A percentile compares a stretch with the other conserved stretches of the same genome.
These are phyloP conservation scores for Orbilia blumenaviensis DNA, from an alignment of 2,329 filamentous ascomycete species.

Conservation along the genomic window DNA sequence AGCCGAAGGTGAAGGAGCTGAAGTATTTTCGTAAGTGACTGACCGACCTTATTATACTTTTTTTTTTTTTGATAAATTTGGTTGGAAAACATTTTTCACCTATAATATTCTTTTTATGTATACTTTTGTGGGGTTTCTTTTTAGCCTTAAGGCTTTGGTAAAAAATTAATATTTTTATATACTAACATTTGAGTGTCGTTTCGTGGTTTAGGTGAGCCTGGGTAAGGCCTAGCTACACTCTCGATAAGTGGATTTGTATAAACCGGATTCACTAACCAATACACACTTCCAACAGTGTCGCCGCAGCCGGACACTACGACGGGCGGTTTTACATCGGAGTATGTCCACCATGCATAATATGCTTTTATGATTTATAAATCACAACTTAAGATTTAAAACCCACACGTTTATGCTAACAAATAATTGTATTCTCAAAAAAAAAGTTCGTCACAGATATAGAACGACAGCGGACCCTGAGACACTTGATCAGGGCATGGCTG, in stretches of 20 bases:
- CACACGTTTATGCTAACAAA: no score
- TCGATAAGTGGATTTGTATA: not conserved
- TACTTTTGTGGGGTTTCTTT: no score
- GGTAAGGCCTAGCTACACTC: not conserved
- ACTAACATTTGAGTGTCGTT: no score
- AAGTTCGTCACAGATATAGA: slow-evolving; percentile 72
- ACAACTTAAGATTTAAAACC: no score
- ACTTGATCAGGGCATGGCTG: slow-evolving; percentile 79
- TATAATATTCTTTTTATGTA: not conserved
- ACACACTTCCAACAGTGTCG: not conserved
- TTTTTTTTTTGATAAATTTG: not conserved
- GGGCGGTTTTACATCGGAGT: slow-evolving; percentile 27
- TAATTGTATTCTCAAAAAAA: slow-evolving; percentile 64
- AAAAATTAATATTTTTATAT: not conserved
- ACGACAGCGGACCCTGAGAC: slow-evolving; percentile 71
- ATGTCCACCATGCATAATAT: not conserved
- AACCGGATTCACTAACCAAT: not conserved
- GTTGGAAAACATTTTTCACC: not conserved
- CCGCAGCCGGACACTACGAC: slow-evolving; percentile 32
- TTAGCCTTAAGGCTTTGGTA: no score
- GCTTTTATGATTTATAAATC: not conserved
- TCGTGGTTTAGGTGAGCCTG: slow-evolving; percentile 23
- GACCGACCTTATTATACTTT: not conserved
- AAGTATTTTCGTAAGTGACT: slow-evolving; percentile 40
- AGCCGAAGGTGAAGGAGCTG: not conserved